Conservation (phyloP, 306 rosid species). For the Trifolium pratense region DNA sequence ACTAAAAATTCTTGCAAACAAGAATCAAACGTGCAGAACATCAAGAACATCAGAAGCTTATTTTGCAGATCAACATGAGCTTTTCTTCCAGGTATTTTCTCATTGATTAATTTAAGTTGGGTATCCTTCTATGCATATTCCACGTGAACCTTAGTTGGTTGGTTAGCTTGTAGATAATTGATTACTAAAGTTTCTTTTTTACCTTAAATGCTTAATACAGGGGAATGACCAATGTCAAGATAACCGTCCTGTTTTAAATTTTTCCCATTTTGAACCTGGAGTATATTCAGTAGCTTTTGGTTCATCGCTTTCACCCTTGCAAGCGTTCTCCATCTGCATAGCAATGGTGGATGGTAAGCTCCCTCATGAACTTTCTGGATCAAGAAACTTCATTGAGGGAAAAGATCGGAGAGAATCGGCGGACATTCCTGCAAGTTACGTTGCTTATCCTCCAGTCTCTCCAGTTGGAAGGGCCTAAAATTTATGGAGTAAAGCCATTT, state of each 20-base stretch:
- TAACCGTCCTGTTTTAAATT: conserved; percentile 55
- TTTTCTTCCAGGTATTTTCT: conserved; percentile 73
- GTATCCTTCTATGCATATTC: conserved; percentile 19
- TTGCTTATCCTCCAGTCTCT: conserved; percentile 42
- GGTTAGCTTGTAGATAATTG: conserved; percentile 28
- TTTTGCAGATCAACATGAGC: conserved; percentile 61
- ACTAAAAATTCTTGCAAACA: conserved; percentile 66
- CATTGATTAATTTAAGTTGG: conserved; percentile 25
- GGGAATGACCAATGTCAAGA: conserved; percentile 61
- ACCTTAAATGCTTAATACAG: conserved; percentile 55
- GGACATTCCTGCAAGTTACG: conserved; percentile 41
- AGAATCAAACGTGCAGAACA: conserved; percentile 47
- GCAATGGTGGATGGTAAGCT: conserved; percentile 76
- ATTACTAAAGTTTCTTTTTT: conserved; percentile 24
- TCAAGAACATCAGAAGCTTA: conserved; percentile 50
- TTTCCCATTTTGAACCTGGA: conserved; percentile 69
- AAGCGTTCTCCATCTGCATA: conserved; percentile 90
- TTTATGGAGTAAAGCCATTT: conserved; percentile 5
- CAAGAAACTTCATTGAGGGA: conserved; percentile 54
- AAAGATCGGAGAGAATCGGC: conserved; percentile 45
- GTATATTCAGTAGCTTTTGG: conserved; percentile 79
- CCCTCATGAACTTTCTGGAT: conserved; percentile 53
- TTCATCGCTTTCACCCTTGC: conserved; percentile 73
- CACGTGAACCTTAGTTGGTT: conserved; percentile 5
- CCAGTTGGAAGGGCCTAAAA: conserved; percentile 50